phyloP scores from a whole-genome alignment of 2,329 filamentous ascomycete genomes.

The Tolypocladium endophyticum region DNA sequence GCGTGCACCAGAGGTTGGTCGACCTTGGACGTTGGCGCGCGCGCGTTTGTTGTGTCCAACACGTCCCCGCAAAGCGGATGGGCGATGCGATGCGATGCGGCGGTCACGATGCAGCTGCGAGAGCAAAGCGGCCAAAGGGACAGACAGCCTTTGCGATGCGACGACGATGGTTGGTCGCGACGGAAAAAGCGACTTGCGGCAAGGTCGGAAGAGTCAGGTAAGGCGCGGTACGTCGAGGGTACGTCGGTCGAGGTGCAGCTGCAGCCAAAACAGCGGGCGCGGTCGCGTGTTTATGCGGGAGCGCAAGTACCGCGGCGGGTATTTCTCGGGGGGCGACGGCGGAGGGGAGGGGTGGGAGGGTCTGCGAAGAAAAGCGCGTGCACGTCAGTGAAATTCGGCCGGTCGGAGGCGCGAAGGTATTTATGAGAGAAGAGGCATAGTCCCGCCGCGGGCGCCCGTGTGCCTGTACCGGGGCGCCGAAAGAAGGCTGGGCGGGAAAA shows the following conservation, averaged over 20 bases:
- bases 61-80: not conserved
- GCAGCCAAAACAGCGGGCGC: not conserved
- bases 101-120: not conserved
- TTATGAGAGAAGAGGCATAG: slow-evolving; percentile 31
- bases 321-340: slow-evolving; percentile 9
- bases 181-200: slow-evolving; percentile 1
- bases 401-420: slow-evolving; percentile 34
- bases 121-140: not conserved
- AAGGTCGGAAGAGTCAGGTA: not conserved
- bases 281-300: not conserved
- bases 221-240: not conserved
- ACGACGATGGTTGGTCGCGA: slow-evolving; percentile 6
- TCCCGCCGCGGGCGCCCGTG: slow-evolving; percentile 21
- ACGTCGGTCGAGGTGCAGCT: not conserved
- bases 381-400: slow-evolving; percentile 32
- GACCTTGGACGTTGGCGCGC: not conserved
- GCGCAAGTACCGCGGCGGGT: slow-evolving; percentile 7
- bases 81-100: not conserved
- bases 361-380: slow-evolving; percentile 34
- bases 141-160: not conserved
- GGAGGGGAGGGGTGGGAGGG: slow-evolving; percentile 18
- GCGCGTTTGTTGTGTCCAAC: not conserved
- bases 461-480: slow-evolving; percentile 26
- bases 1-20: not conserved
- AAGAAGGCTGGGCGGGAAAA: slow-evolving; percentile 19